A percentile compares a stretch with the other conserved stretches of the same genome.
phyloP scores from a whole-genome alignment of 352 stramenopile genomes.

The Globisporangium echinulatum region DNA sequence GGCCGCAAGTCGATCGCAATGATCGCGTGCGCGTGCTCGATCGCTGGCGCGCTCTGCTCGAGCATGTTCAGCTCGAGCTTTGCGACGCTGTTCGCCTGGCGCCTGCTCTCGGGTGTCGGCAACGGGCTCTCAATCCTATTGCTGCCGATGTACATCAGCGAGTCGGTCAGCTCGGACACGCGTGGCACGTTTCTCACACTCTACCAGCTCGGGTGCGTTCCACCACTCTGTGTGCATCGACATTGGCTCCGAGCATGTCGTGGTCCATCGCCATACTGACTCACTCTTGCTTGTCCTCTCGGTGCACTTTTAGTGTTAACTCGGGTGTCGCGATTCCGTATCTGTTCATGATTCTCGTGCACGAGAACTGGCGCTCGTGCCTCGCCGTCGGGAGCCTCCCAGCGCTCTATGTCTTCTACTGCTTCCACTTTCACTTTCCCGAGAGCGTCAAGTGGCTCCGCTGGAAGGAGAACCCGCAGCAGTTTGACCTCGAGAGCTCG shows the following conservation, averaged over 20 bases:
- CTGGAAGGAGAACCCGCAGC: slow-evolving; percentile 53
- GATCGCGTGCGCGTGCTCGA: slow-evolving; percentile 63
- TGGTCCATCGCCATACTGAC: too few species aligned
- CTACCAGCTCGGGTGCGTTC: slow-evolving; percentile 69
- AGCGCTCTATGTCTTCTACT: slow-evolving; percentile 71
- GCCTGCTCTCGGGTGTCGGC: slow-evolving; percentile 64
- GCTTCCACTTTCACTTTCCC: slow-evolving; percentile 62
- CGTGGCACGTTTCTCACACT: slow-evolving; percentile 67
- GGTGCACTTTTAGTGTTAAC: slow-evolving; percentile 39
- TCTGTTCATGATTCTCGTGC: slow-evolving; percentile 70
- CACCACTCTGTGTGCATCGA: too few species aligned
- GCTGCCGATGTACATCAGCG: slow-evolving; percentile 87
- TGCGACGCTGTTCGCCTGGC: slow-evolving; percentile 56
- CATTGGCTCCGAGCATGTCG: too few species aligned
- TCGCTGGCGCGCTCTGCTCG: slow-evolving; percentile 52
- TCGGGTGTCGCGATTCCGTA: slow-evolving; percentile 72
- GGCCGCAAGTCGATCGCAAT: slow-evolving; percentile 67
- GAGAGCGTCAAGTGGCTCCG: slow-evolving; percentile 76
- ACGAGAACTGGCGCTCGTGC: slow-evolving; percentile 74
- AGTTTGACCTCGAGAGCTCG: slow-evolving; percentile 38
- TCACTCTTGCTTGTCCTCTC: background rate
- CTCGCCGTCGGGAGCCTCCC: slow-evolving; percentile 65
- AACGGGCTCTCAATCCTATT: slow-evolving; percentile 82
- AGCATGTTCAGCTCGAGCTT: slow-evolving; percentile 52
- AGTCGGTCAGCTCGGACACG: slow-evolving; percentile 59